A percentile compares a stretch with the other conserved stretches of the same genome.
phyloP scores from a whole-genome alignment of 148 eudicot genomes.

The Chenopodium formosanum region DNA sequence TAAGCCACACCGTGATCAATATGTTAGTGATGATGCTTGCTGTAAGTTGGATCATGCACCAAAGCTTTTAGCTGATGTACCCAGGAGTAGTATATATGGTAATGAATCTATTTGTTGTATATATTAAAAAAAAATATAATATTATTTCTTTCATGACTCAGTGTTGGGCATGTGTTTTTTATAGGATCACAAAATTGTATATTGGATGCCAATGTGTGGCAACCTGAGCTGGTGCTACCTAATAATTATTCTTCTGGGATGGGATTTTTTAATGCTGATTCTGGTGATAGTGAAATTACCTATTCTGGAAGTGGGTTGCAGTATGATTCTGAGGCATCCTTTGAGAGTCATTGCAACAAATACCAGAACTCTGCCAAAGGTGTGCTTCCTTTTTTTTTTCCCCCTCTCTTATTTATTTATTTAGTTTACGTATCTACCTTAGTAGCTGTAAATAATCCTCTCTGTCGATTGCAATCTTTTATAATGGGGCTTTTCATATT shows the following conservation, averaged over 20 bases:
- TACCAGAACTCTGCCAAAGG: conserved; percentile 29
- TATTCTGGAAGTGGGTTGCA: conserved; percentile 41
- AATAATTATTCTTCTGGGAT: conserved; percentile 30
- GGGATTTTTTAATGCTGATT: conserved; percentile 30
- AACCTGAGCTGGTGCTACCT: conserved; percentile 35
- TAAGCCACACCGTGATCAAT: conserved; percentile 13
- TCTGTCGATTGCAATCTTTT: background rate
- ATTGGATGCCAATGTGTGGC: conserved; percentile 24
- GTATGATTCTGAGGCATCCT: conserved; percentile 43
- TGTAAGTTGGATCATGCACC: conserved; percentile 22
- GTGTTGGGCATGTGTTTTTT: conserved; percentile 13
- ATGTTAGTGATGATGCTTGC: conserved; percentile 18
- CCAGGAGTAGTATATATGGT: conserved; percentile 23
- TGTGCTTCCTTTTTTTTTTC: conserved; percentile 7
- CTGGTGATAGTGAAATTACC: conserved; percentile 42
- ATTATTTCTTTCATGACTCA: conserved; percentile 13
- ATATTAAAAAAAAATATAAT: too few species aligned
- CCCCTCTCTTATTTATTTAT: too few species aligned
- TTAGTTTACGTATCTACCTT: background rate
- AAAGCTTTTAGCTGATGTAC: conserved; percentile 15
- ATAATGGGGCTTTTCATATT: background rate
- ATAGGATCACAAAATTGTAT: conserved; percentile 40
- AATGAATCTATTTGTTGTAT: conserved; percentile 1
- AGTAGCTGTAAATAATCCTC: conserved; percentile 3
- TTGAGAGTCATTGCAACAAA: conserved; percentile 30